phyloP scores from a whole-genome alignment of 1,139 yeast species.

The Pichiaceae sp. region DNA sequence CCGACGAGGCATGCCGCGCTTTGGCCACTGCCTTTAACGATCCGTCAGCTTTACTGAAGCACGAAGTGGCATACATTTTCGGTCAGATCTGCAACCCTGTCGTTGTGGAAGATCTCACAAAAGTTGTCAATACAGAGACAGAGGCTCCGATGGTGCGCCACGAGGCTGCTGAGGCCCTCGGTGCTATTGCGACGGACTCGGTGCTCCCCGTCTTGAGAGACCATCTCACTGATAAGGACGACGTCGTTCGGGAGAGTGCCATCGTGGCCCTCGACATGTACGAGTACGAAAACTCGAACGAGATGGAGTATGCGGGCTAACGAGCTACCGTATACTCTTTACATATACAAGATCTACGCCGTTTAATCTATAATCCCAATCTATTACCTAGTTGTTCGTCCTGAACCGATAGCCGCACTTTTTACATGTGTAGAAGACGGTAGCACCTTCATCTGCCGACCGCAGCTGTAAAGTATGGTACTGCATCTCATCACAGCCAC shows the following conservation, averaged over 20 bases:
- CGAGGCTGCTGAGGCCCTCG: conserved; percentile 98
- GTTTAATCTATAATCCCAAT: background rate
- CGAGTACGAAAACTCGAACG: conserved; percentile 84
- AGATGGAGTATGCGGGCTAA: conserved; percentile 64
- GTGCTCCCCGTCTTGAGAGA: conserved; percentile 80
- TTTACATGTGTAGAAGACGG: conserved; percentile 92
- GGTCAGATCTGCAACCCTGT: conserved; percentile 96
- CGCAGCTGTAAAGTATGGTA: conserved; percentile 93
- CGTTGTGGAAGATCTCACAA: conserved; percentile 79
- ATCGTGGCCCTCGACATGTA: conserved; percentile 97
- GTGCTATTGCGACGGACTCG: conserved; percentile 95
- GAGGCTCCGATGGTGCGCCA: conserved; percentile 99
- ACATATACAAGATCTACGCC: too few species aligned
- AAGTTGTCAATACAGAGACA: conserved; percentile 62
- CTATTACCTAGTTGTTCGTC: conserved; percentile 59
- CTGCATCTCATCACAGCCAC: conserved; percentile 97
- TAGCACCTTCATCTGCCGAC: conserved; percentile 98
- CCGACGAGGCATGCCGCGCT: conserved; percentile 87
- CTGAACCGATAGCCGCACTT: conserved; percentile 88
- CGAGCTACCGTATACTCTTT: too few species aligned
- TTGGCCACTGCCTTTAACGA: conserved; percentile 86
- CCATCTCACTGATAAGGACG: conserved; percentile 72
- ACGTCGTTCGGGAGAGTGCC: conserved; percentile 93
- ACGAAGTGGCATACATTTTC: conserved; percentile 95
- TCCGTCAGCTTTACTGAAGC: conserved; percentile 89